Evolutionary conservation across 768 basidiomycete genomes (phyloP).

Genomic region (Amanita molliuscula): DNA sequence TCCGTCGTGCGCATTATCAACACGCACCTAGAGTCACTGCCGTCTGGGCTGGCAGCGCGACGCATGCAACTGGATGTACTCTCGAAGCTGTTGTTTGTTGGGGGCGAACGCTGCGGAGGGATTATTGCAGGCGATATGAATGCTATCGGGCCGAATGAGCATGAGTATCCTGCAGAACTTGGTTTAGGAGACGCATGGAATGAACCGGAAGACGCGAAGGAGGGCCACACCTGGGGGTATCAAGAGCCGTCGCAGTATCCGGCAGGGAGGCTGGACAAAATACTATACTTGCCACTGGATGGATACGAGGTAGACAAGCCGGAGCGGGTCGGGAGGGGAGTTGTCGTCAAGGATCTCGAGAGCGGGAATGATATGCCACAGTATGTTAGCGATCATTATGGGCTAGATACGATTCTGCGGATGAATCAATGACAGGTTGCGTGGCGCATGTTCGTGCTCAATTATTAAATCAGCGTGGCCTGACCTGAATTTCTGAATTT

Average conservation of each 20-base stretch:
- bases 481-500: background rate
- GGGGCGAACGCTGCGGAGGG: constrained; percentile 38
- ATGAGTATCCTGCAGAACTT: constrained; percentile 26
- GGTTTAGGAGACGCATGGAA: constrained; percentile 56
- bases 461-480: background rate
- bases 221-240: constrained; percentile 61
- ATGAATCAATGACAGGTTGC: constrained; percentile 18
- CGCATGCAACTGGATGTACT: constrained; percentile 46
- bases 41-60: constrained; percentile 26
- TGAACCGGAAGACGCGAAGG: constrained; percentile 29
- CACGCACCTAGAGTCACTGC: constrained; percentile 65
- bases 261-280: constrained; percentile 51
- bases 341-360: constrained; percentile 24
- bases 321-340: constrained; percentile 43
- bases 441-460: background rate
- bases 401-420: constrained; percentile 34
- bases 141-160: constrained; percentile 40
- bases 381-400: constrained; percentile 66
- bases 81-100: constrained; percentile 35
- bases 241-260: constrained; percentile 42
- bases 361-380: constrained; percentile 17
- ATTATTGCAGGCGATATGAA: constrained; percentile 71
- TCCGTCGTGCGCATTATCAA: constrained; percentile 54
- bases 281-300: constrained; percentile 43
- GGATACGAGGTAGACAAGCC: constrained; percentile 45